A percentile compares a stretch with the other conserved stretches of the same genome.
phyloP scores from a whole-genome alignment of 345 rosid species.

The Microthlaspi erraticum region DNA sequence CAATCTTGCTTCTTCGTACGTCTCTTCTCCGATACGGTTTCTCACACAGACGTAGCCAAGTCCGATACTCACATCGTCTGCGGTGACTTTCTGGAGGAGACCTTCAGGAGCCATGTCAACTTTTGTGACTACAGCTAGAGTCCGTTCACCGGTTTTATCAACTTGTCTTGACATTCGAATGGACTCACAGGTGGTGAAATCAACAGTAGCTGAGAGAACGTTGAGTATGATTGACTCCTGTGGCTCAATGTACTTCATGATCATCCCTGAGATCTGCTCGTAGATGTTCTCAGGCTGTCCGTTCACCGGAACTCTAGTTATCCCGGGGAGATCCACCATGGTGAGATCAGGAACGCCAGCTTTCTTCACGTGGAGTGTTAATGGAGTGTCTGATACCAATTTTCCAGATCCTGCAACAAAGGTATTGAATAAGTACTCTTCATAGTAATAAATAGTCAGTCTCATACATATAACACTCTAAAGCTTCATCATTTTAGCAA shows the following conservation, averaged over 20 bases:
- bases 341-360: conserved; percentile 59
- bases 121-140: conserved; percentile 57
- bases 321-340: conserved; percentile 70
- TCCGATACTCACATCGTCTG: conserved; percentile 60
- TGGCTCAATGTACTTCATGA: conserved; percentile 54
- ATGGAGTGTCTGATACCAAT: conserved; percentile 48
- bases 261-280: conserved; percentile 52
- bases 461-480: neutral
- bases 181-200: conserved; percentile 62
- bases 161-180: conserved; percentile 59
- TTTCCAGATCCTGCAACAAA: conserved; percentile 48
- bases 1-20: conserved; percentile 40
- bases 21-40: conserved; percentile 51
- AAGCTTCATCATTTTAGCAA: neutral
- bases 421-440: too few relatives aligned
- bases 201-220: conserved; percentile 54
- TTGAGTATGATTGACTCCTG: conserved; percentile 59
- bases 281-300: conserved; percentile 59
- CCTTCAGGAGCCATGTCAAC: conserved; percentile 62
- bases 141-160: conserved; percentile 52
- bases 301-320: conserved; percentile 57
- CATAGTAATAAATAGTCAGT: neutral
- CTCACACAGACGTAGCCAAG: conserved; percentile 63
- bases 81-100: conserved; percentile 53
- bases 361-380: conserved; percentile 57